A percentile compares a stretch with the other conserved stretches of the same genome.
These are phyloP conservation scores for Turritis glabra DNA, from an alignment of 345 rosid genomes.

Conservation along the genomic window DNA sequence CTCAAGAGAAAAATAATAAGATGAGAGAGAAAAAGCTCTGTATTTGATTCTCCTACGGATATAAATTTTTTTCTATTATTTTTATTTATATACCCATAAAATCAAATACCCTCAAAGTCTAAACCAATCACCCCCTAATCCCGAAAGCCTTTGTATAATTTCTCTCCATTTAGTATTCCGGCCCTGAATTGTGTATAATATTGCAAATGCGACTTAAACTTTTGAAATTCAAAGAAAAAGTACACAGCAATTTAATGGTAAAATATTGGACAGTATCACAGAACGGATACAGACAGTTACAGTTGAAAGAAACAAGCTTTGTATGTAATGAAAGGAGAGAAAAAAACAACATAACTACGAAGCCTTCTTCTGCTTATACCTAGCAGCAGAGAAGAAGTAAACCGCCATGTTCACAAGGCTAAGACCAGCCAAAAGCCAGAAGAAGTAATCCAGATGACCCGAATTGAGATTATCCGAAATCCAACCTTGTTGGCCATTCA, in stretches of 20 bases:
- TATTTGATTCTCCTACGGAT: too few species aligned
- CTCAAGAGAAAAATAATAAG: too few species aligned
- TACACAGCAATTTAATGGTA: conserved; percentile 3
- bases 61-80: too few species aligned
- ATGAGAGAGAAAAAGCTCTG: too few species aligned
- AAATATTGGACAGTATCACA: background rate
- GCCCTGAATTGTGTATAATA: background rate
- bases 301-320: conserved; percentile 13
- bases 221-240: conserved; percentile 18
- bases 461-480: conserved; percentile 80
- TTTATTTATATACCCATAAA: too few species aligned
- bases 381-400: conserved; percentile 63
- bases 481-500: conserved; percentile 72
- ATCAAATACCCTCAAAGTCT: too few species aligned
- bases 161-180: background rate
- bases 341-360: conserved; percentile 24
- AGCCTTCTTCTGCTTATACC: conserved; percentile 74
- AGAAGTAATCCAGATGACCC: conserved; percentile 93
- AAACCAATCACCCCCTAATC: too few species aligned
- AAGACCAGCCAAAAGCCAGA: conserved; percentile 90
- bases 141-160: background rate
- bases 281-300: conserved; percentile 15
- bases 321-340: background rate
- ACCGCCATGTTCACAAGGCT: conserved; percentile 65
- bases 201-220: conserved; percentile 22